Percentiles rank a stretch among this genome's conserved stretches.
Conservation (phyloP, 1,139 yeast genomes). For the Geotrichum klebahnii region DNA sequence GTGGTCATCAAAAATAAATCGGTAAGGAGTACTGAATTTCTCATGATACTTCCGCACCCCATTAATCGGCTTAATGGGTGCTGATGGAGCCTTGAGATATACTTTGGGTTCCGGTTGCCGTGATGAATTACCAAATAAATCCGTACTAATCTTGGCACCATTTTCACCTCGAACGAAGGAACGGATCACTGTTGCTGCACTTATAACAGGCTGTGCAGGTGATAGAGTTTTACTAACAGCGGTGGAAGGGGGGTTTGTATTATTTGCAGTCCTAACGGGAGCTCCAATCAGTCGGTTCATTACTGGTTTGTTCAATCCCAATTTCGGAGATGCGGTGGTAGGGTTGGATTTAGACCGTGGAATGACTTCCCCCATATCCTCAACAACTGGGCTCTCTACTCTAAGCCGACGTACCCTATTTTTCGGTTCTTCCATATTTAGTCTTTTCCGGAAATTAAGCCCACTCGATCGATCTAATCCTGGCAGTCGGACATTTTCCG, state of each 20-base stretch:
- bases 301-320: background rate
- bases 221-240: background rate
- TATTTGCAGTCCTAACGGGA: background rate
- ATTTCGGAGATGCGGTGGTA: background rate
- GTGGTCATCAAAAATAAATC: slow-evolving; percentile 31
- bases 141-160: background rate
- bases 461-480: background rate
- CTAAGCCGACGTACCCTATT: slow-evolving; percentile 4
- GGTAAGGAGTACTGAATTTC: slow-evolving; percentile 22
- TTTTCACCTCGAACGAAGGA: background rate
- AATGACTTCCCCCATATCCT: slow-evolving; percentile 7
- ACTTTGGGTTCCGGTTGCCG: background rate
- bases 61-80: background rate
- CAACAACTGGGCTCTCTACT: background rate
- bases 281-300: background rate
- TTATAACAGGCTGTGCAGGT: background rate
- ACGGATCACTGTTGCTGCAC: slow-evolving; percentile 1
- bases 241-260: background rate
- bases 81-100: no score
- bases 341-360: background rate
- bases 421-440: background rate
- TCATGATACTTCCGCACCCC: background rate
- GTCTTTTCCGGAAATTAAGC: background rate
- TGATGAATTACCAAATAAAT: background rate
- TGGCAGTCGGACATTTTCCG: background rate